Conservation (phyloP, 2,329 filamentous ascomycete species). For the Ilyonectria mors-panacis region DNA sequence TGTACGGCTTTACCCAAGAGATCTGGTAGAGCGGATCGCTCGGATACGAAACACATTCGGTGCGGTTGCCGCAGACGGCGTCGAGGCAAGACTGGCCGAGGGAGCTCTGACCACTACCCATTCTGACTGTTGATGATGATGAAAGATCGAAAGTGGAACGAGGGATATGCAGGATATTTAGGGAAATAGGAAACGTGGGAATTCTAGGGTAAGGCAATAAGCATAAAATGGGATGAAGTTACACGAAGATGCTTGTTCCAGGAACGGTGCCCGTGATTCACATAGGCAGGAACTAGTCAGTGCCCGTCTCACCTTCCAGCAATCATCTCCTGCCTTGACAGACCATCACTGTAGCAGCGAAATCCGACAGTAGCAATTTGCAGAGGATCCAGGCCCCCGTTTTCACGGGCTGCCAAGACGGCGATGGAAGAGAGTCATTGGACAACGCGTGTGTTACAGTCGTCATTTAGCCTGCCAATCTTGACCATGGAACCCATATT, state of each 20-base stretch:
- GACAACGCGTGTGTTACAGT: background rate
- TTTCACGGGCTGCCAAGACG: background rate
- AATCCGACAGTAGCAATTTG: background rate
- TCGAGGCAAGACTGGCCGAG: conserved; percentile 63
- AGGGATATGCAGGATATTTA: background rate
- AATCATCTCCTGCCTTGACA: background rate
- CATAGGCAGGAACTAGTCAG: background rate
- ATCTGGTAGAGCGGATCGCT: conserved; percentile 60
- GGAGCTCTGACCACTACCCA: conserved; percentile 61
- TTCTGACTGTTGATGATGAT: conserved; percentile 38
- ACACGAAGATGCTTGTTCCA: background rate
- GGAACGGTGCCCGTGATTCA: background rate
- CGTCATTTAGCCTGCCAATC: conserved; percentile 8
- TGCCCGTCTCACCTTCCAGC: conserved; percentile 7
- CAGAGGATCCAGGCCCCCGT: background rate
- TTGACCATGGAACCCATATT: background rate
- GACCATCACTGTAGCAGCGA: background rate
- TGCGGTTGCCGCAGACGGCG: conserved; percentile 61
- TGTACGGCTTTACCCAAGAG: conserved; percentile 68
- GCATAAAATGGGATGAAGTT: background rate
- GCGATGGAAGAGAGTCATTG: background rate
- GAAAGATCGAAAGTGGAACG: background rate
- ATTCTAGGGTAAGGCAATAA: background rate
- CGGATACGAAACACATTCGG: conserved; percentile 64
- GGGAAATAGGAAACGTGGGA: background rate